phyloP scores from a whole-genome alignment of 371 early-diverging fungal genomes.

The Phascolomyces articulosus region DNA sequence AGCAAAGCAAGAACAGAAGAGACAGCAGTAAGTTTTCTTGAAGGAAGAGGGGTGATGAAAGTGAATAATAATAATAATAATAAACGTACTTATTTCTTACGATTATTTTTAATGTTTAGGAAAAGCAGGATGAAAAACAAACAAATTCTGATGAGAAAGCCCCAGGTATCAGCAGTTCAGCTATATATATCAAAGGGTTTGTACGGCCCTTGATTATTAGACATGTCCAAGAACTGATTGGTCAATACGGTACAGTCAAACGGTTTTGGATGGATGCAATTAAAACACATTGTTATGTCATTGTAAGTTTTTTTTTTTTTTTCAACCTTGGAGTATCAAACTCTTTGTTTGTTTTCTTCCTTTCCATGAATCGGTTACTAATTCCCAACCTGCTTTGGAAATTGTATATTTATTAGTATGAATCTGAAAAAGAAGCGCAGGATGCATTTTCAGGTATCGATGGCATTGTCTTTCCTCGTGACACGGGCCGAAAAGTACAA shows the following conservation, averaged over 20 bases:
- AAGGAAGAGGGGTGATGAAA: too few relatives aligned
- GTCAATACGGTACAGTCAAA: constrained; percentile 66
- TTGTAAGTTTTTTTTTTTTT: constrained; percentile 44
- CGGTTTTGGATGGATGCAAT: constrained; percentile 86
- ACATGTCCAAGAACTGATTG: constrained; percentile 65
- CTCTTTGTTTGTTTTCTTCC: too few relatives aligned
- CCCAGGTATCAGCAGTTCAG: constrained; percentile 25
- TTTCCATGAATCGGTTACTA: neutral
- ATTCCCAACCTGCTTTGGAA: neutral
- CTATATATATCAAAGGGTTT: constrained; percentile 76
- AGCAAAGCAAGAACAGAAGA: constrained; percentile 4
- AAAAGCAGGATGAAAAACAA: neutral
- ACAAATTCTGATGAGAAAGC: neutral
- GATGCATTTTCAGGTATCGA: constrained; percentile 57
- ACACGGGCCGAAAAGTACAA: constrained; percentile 65
- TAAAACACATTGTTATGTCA: constrained; percentile 85
- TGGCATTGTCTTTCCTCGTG: constrained; percentile 68
- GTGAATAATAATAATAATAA: neutral
- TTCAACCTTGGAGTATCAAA: too few relatives aligned
- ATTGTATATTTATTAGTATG: constrained; percentile 47
- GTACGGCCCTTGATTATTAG: constrained; percentile 74
- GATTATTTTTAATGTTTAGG: too few relatives aligned
- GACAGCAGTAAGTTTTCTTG: too few relatives aligned
- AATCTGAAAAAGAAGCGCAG: constrained; percentile 47
- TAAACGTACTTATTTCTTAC: too few relatives aligned